Conservation (phyloP, 208 protist genomes). For the Wallacemonas collosoma region DNA sequence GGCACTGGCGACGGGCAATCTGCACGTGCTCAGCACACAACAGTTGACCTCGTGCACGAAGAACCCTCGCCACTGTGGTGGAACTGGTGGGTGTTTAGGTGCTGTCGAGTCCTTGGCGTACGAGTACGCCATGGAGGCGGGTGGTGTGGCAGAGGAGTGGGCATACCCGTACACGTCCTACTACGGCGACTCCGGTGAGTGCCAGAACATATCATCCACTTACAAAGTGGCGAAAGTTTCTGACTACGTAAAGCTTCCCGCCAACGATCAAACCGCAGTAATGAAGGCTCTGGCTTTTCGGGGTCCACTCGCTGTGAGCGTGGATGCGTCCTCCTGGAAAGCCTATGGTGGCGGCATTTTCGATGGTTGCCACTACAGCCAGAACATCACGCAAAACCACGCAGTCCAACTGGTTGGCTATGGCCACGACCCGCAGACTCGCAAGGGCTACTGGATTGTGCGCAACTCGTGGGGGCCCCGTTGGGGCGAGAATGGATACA, state of each 20-base stretch:
- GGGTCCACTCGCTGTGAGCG: slow-evolving; percentile 82
- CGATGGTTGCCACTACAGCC: slow-evolving; percentile 54
- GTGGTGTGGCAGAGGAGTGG: slow-evolving; percentile 61
- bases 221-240: slow-evolving; percentile 40
- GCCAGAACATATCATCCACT: slow-evolving; percentile 23
- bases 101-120: slow-evolving; percentile 78
- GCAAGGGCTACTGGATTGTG: slow-evolving; percentile 88
- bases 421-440: slow-evolving; percentile 45
- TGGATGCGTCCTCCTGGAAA: slow-evolving; percentile 70
- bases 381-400: slow-evolving; percentile 82
- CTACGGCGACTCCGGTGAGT: slow-evolving; percentile 50
- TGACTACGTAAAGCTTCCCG: slow-evolving; percentile 65
- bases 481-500: slow-evolving; percentile 87
- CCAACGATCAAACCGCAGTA: slow-evolving; percentile 57
- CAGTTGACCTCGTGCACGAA: slow-evolving; percentile 91
- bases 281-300: slow-evolving; percentile 57
- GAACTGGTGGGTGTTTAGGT: slow-evolving; percentile 76
- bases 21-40: slow-evolving; percentile 89
- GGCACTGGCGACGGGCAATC: slow-evolving; percentile 51
- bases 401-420: slow-evolving; percentile 90
- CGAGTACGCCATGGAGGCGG: slow-evolving; percentile 62
- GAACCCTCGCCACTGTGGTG: slow-evolving; percentile 60
- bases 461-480: slow-evolving; percentile 85
- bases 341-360: slow-evolving; percentile 80
- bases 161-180: slow-evolving; percentile 81